These are phyloP conservation scores for Gardenia jasminoides DNA, from an alignment of 257 asterid genomes.

Conservation along the genomic window DNA sequence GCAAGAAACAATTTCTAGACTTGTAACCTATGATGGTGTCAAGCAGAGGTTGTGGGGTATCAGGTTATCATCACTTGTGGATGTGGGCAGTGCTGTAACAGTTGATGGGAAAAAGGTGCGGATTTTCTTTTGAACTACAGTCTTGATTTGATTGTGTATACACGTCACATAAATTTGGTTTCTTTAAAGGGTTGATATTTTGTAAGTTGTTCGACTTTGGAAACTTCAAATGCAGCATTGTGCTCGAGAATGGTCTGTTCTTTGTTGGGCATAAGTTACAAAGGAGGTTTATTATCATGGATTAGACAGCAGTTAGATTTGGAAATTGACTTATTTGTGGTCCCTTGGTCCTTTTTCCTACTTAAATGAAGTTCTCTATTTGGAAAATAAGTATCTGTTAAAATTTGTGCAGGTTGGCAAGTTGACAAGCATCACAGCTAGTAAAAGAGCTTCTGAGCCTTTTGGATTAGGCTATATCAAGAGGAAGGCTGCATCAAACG, in stretches of 20 bases:
- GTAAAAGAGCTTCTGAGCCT: slow-evolving; percentile 51
- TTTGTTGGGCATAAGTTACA: neutral
- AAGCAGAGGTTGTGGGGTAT: slow-evolving; percentile 92
- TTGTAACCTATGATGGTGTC: slow-evolving; percentile 86
- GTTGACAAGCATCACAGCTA: slow-evolving; percentile 72
- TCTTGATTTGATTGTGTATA: too few relatives aligned
- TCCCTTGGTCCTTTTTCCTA: neutral
- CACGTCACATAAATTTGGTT: neutral
- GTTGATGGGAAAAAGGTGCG: slow-evolving; percentile 77
- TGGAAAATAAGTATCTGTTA: neutral
- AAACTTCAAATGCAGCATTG: slow-evolving; percentile 2
- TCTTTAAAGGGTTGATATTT: neutral
- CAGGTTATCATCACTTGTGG: slow-evolving; percentile 59
- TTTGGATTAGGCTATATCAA: slow-evolving; percentile 91
- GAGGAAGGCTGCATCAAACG: slow-evolving; percentile 68
- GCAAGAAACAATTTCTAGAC: slow-evolving; percentile 95
- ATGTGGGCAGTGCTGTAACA: slow-evolving; percentile 72
- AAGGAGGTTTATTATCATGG: neutral
- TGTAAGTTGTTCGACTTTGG: neutral
- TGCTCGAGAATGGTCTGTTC: slow-evolving; percentile 11
- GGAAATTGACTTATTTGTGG: neutral
- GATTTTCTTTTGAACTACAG: neutral
- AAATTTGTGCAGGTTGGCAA: slow-evolving; percentile 70
- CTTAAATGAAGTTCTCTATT: neutral
- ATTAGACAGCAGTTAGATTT: neutral